Evolutionary conservation across 768 basidiomycete species (phyloP).

Genomic region (Lyophyllum decastes): DNA sequence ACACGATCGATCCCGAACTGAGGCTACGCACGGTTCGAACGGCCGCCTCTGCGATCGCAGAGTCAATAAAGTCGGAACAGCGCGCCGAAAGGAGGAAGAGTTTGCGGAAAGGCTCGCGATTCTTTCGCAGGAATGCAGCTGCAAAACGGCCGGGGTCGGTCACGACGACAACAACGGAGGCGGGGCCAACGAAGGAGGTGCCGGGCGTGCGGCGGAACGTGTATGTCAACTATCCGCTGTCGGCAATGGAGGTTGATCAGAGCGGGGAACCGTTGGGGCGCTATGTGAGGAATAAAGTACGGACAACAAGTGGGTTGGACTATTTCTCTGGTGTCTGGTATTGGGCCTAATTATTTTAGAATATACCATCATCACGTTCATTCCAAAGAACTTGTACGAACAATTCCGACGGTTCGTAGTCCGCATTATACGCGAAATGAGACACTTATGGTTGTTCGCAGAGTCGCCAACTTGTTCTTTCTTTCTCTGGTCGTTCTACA

Average conservation of each 20-base stretch:
- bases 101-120: slow-evolving; percentile 50
- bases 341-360: too few relatives aligned
- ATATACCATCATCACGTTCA: slow-evolving; percentile 87
- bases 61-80: slow-evolving; percentile 80
- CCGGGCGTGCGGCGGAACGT: slow-evolving; percentile 68
- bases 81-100: slow-evolving; percentile 62
- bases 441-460: slow-evolving; percentile 27
- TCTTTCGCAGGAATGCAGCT: slow-evolving; percentile 51
- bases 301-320: slow-evolving; percentile 78
- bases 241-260: slow-evolving; percentile 63
- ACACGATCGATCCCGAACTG: slow-evolving; percentile 78
- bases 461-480: slow-evolving; percentile 94
- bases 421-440: too few relatives aligned
- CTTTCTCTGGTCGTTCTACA: slow-evolving; percentile 77
- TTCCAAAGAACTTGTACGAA: slow-evolving; percentile 93
- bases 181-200: slow-evolving; percentile 37
- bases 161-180: slow-evolving; percentile 15
- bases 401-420: slow-evolving; percentile 83
- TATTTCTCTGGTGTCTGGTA: too few relatives aligned
- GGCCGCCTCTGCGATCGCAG: slow-evolving; percentile 87
- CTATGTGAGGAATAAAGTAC: slow-evolving; percentile 91
- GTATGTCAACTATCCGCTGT: slow-evolving; percentile 76
- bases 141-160: slow-evolving; percentile 47
- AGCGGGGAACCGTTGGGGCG: slow-evolving; percentile 75
- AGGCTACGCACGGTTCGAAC: slow-evolving; percentile 92